Evolutionary conservation across 2,329 filamentous ascomycete species (phyloP).

Genomic region (Chaetomium globosum): DNA sequence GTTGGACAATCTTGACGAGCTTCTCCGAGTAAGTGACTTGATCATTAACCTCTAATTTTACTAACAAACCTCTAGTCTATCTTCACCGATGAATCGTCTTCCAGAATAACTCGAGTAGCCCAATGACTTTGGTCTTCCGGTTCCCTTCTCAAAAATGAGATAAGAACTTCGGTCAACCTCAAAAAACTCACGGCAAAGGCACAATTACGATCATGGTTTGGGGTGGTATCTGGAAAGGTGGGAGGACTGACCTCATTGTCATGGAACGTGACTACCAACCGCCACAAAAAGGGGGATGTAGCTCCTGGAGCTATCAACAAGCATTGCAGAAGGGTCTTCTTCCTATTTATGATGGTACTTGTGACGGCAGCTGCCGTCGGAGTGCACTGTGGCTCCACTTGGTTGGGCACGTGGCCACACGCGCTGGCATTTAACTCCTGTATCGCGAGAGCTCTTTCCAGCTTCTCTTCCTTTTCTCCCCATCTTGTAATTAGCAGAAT

Average conservation of each 20-base stretch:
- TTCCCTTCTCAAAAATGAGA: background rate
- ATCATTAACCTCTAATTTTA: background rate
- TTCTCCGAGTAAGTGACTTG: background rate
- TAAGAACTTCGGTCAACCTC: slow-evolving; percentile 19
- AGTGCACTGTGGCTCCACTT: too few species aligned
- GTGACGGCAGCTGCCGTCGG: too few species aligned
- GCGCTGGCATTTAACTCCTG: too few species aligned
- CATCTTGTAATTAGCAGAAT: too few species aligned
- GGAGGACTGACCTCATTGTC: slow-evolving; percentile 11
- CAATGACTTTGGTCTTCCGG: background rate
- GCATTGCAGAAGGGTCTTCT: slow-evolving; percentile 17
- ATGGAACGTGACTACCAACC: background rate
- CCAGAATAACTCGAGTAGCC: too few species aligned
- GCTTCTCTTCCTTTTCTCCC: too few species aligned
- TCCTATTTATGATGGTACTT: slow-evolving; percentile 14
- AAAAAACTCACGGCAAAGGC: slow-evolving; percentile 12
- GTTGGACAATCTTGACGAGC: slow-evolving; percentile 11
- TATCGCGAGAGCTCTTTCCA: too few species aligned
- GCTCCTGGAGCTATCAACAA: slow-evolving; percentile 7
- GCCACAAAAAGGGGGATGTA: slow-evolving; percentile 10
- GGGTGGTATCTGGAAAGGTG: slow-evolving; percentile 17
- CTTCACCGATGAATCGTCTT: background rate
- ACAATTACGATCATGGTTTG: slow-evolving; percentile 20
- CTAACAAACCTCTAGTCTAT: background rate
- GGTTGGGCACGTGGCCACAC: too few species aligned